These are phyloP conservation scores for Xerocomellus amylosporus DNA, from an alignment of 768 basidiomycete genomes.

Conservation along the genomic window DNA sequence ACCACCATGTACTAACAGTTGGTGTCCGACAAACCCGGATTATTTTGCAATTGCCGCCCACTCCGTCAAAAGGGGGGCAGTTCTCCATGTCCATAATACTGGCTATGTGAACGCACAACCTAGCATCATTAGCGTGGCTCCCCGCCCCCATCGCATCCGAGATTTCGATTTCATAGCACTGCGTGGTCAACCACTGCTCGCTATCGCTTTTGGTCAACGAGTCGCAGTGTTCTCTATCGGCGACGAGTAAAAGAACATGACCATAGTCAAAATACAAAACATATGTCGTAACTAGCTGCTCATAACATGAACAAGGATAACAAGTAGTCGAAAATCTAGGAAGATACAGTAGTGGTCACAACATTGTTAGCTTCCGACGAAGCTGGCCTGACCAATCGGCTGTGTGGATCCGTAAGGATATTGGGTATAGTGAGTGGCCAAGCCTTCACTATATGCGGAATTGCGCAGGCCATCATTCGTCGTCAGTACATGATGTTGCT, in stretches of 20 bases:
- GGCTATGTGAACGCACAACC: slow-evolving; percentile 64
- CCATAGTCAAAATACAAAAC: slow-evolving; percentile 17
- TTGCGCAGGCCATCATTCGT: slow-evolving; percentile 26
- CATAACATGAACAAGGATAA: slow-evolving; percentile 8
- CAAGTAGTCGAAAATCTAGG: slow-evolving; percentile 6
- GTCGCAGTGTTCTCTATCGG: slow-evolving; percentile 64
- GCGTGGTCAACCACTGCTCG: slow-evolving; percentile 62
- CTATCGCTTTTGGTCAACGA: slow-evolving; percentile 59
- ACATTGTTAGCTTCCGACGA: slow-evolving; percentile 19
- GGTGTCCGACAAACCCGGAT: slow-evolving; percentile 74
- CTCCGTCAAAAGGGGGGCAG: slow-evolving; percentile 57
- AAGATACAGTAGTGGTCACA: neutral
- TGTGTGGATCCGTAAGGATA: slow-evolving; percentile 32
- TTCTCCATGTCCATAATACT: slow-evolving; percentile 67
- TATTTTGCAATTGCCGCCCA: slow-evolving; percentile 75
- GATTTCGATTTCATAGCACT: slow-evolving; percentile 76
- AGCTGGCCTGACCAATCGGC: slow-evolving; percentile 22
- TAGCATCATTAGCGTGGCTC: slow-evolving; percentile 52
- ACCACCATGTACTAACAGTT: slow-evolving; percentile 42
- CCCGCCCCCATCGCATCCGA: slow-evolving; percentile 61
- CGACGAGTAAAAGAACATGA: slow-evolving; percentile 42
- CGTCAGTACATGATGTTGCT: slow-evolving; percentile 25
- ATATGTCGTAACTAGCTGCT: slow-evolving; percentile 17
- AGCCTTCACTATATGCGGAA: slow-evolving; percentile 32
- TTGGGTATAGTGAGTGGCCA: slow-evolving; percentile 35